These are phyloP conservation scores for Solanum raphanifolium DNA, from an alignment of 257 asterid genomes.

Conservation along the genomic window DNA sequence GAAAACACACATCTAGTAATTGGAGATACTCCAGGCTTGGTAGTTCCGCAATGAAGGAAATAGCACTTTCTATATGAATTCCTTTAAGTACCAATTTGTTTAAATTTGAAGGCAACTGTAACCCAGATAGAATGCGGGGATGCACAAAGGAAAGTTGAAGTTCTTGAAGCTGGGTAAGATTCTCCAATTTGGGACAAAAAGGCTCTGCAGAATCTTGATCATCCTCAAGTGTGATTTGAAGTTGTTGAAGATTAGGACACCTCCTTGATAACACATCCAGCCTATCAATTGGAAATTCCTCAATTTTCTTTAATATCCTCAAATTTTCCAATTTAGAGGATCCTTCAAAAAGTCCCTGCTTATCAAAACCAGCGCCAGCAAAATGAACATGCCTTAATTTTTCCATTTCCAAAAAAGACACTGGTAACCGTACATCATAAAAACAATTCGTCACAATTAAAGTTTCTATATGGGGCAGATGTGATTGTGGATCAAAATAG, in stretches of 20 bases:
- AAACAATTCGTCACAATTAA: no score
- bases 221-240: no score
- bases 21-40: background rate
- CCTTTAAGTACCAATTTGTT: background rate
- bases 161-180: background rate
- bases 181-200: background rate
- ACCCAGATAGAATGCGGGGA: background rate
- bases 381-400: background rate
- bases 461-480: background rate
- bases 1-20: background rate
- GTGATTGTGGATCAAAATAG: background rate
- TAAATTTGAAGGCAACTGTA: background rate
- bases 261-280: no score
- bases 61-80: no score
- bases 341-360: background rate
- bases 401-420: background rate
- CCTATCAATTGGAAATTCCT: no score
- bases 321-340: background rate
- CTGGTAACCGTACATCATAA: background rate
- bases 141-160: background rate
- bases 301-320: background rate
- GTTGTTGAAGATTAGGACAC: no score
- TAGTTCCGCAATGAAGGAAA: background rate
- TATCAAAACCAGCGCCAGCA: background rate
- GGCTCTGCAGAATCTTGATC: background rate